Evolutionary conservation across 805 yeast genomes (phyloP).

Genomic region (Kodamaea kaohsiungensis): DNA sequence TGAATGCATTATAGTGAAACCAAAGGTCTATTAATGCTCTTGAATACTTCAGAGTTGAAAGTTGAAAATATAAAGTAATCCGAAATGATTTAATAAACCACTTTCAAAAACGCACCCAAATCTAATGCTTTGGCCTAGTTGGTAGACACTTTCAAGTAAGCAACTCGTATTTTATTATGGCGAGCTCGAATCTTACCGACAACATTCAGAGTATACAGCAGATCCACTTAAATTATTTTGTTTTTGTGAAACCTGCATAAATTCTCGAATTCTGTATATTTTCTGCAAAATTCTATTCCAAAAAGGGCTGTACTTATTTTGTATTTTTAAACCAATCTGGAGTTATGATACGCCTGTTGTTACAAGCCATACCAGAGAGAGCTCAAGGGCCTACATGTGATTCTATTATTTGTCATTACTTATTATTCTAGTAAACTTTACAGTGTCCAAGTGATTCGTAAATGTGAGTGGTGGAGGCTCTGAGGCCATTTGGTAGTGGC

Average conservation of each 20-base stretch:
- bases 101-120: too few species aligned
- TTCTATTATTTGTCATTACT: neutral
- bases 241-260: neutral
- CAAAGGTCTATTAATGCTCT: too few species aligned
- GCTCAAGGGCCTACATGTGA: neutral
- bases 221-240: too few species aligned
- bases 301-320: slow-evolving; percentile 5
- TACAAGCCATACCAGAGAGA: neutral
- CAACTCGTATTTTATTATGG: too few species aligned
- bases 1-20: too few species aligned
- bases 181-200: too few species aligned
- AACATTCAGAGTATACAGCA: too few species aligned
- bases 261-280: neutral
- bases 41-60: too few species aligned
- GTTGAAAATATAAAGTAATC: too few species aligned
- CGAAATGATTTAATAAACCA: too few species aligned
- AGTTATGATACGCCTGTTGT: neutral
- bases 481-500: neutral
- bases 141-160: too few species aligned
- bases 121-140: too few species aligned
- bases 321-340: neutral
- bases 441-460: neutral
- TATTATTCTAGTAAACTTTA: slow-evolving; percentile 1
- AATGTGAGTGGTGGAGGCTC: neutral
- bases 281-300: neutral